Conservation (phyloP, 2,329 filamentous ascomycete species). For the Drechmeria coniospora region DNA sequence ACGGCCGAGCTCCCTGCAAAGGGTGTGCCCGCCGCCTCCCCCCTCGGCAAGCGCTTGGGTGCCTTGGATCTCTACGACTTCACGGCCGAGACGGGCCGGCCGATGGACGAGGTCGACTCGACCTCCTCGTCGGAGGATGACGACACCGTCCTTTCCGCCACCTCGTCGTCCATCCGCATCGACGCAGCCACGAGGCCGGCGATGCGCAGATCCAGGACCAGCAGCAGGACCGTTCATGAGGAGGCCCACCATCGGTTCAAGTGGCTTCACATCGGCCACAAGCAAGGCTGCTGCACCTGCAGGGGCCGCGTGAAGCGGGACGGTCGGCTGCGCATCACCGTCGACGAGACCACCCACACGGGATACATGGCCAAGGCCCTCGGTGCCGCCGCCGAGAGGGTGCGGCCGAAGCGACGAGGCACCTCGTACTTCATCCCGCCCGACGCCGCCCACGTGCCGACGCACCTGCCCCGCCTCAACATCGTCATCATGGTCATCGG, state of each 20-base stretch:
- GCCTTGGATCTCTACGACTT: no score
- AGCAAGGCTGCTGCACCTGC: slow-evolving; percentile 48
- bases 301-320: slow-evolving; percentile 52
- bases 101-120: background rate
- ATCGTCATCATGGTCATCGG: slow-evolving; percentile 78
- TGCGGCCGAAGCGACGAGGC: slow-evolving; percentile 5
- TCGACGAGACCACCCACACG: slow-evolving; percentile 53
- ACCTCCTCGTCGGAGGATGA: background rate
- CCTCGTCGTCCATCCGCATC: no score
- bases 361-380: slow-evolving; percentile 63
- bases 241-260: background rate
- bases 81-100: background rate
- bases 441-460: background rate
- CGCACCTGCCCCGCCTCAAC: slow-evolving; percentile 42
- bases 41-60: no score
- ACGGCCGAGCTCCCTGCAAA: background rate
- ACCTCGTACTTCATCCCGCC: no score
- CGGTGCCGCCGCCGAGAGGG: slow-evolving; percentile 41
- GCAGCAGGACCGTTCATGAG: background rate
- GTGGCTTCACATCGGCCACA: slow-evolving; percentile 23
- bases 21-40: no score
- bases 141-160: background rate
- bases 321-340: slow-evolving; percentile 55
- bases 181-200: background rate
- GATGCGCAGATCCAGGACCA: background rate